A percentile compares a stretch with the other conserved stretches of the same genome.
Evolutionary conservation across 805 yeast genomes (phyloP).

Genomic region (Yarrowia keelungensis): DNA sequence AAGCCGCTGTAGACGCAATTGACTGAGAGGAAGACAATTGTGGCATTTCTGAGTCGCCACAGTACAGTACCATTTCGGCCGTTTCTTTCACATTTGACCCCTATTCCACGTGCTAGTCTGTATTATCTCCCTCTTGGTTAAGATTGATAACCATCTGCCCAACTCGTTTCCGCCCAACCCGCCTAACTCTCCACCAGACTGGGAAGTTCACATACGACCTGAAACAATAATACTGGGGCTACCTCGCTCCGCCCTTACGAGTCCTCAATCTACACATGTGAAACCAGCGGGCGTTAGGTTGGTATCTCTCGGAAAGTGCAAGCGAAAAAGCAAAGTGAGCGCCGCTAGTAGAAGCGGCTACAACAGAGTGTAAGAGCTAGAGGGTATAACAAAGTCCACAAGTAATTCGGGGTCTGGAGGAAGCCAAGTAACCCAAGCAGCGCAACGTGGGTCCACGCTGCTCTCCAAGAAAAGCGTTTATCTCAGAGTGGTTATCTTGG

Average conservation of each 20-base stretch:
- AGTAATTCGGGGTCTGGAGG: too few relatives aligned
- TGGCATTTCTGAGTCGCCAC: not conserved
- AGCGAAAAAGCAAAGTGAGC: constrained; percentile 28
- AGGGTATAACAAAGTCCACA: not conserved
- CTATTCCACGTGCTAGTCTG: not conserved
- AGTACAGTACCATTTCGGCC: too few relatives aligned
- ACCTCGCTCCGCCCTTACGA: not conserved
- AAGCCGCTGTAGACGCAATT: too few relatives aligned
- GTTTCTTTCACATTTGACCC: not conserved
- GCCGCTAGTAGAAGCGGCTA: not conserved
- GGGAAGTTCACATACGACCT: too few relatives aligned
- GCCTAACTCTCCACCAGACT: not conserved
- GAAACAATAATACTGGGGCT: constrained; percentile 1
- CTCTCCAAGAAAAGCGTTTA: too few relatives aligned
- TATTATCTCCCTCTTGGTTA: not conserved
- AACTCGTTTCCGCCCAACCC: constrained; percentile 5
- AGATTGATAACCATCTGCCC: constrained; percentile 1
- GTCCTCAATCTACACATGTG: constrained; percentile 19
- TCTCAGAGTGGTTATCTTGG: too few relatives aligned
- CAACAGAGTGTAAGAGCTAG: not conserved
- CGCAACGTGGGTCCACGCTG: constrained; percentile 12
- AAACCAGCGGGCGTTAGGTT: constrained; percentile 2
- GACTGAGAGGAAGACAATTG: too few relatives aligned
- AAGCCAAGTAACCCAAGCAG: not conserved
- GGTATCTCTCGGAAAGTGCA: constrained; percentile 8